Base-by-base conservation (phyloP, 257 asterid genomes). In the Nicotiana benthamiana region DNA sequence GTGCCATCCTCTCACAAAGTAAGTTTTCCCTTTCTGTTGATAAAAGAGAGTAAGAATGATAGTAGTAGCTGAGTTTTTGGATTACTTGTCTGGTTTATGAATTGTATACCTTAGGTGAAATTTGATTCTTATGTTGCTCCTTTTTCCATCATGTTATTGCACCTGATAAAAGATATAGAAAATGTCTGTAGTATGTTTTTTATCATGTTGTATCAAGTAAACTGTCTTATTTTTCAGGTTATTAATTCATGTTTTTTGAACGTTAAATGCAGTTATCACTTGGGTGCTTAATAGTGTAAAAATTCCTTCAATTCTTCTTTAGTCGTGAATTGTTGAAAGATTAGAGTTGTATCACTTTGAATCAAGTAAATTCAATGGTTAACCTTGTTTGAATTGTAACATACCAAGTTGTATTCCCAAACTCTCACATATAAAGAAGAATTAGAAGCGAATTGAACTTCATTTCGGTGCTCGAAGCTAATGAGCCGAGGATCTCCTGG, bases 1-100 rank as follows among this genome's bases (percentile, higher is more conserved):
- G 93, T 92, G 43, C 95, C 97, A 3, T 85, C 86, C 66, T 83
- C 84, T 81, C 90, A 91, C 79, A 94, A 94, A 97, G 98, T 94
- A 81, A 72, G 92, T 83, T 5, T 24, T 70, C 2, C 48, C 77
- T 75, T n/a, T 57, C 61, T 53, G 10, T 75, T 75, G 20, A 30
- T 51, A 75, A 24, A 12, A 3, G 32, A 22, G 36, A 30, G 26
- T 51, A 28, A 28, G 11, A 5, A 51, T 72, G 57, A 8, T 20
- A 4, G 11, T 20, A 9, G 11, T 15, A 22, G 24, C 18, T 72
- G 16, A 72, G n/a, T 12, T 72, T 15, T 46, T 72, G 7, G 36
- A 48, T 24, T 72, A 24, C 60, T 46, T 72, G 43, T 24, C 40
- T 72, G 20, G 57, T 46, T 4, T 6, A 7, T 7, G 7, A 5